A percentile compares a stretch with the other conserved stretches of the same genome.
Evolutionary conservation across 805 yeast species (phyloP).

Genomic region (Candida alai): DNA sequence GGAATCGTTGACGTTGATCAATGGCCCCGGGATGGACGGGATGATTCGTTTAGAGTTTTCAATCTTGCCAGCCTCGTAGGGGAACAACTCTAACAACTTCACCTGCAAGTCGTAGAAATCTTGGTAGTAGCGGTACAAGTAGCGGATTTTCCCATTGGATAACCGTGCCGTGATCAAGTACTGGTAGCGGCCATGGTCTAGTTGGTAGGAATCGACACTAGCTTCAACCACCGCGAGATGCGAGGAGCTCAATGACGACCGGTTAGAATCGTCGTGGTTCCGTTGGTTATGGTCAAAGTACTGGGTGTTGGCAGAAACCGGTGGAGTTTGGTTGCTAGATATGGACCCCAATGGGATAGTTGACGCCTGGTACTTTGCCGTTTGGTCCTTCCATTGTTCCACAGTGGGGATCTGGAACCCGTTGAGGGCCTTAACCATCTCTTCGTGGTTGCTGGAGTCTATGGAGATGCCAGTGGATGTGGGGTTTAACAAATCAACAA

Average conservation of each 20-base stretch:
- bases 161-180: slow-evolving; percentile 68
- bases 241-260: slow-evolving; percentile 29
- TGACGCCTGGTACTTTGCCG: slow-evolving; percentile 89
- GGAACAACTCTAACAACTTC: slow-evolving; percentile 74
- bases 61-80: slow-evolving; percentile 87
- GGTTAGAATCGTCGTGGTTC: slow-evolving; percentile 15
- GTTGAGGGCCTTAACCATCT: slow-evolving; percentile 49
- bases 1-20: slow-evolving; percentile 81
- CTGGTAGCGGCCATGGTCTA: slow-evolving; percentile 87
- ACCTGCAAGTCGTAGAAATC: slow-evolving; percentile 95
- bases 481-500: slow-evolving; percentile 64
- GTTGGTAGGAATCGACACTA: slow-evolving; percentile 72
- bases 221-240: slow-evolving; percentile 51
- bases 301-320: slow-evolving; percentile 34
- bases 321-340: slow-evolving; percentile 26
- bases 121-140: slow-evolving; percentile 84
- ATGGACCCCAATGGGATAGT: slow-evolving; percentile 66
- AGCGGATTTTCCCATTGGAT: slow-evolving; percentile 64
- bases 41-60: slow-evolving; percentile 73
- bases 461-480: slow-evolving; percentile 35
- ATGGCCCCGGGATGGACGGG: slow-evolving; percentile 96
- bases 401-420: slow-evolving; percentile 81
- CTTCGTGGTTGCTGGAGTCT: slow-evolving; percentile 43
- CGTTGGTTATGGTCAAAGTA: slow-evolving; percentile 25
- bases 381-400: slow-evolving; percentile 90